A percentile compares a stretch with the other conserved stretches of the same genome.
These are phyloP conservation scores for Neonectria faginata DNA, from an alignment of 2,329 filamentous ascomycete genomes.

Conservation along the genomic window DNA sequence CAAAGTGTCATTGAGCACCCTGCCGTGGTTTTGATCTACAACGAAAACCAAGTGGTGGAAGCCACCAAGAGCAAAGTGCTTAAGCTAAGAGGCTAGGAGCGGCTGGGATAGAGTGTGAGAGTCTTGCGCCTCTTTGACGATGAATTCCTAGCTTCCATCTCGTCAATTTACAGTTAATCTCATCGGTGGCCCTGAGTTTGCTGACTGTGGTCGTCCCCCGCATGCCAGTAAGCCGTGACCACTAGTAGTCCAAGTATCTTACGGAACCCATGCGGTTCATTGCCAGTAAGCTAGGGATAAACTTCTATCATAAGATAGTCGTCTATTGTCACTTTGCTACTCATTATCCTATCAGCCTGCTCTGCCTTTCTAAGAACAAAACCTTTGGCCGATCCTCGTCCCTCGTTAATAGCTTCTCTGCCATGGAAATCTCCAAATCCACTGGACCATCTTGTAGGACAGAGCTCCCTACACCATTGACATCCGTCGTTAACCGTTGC, in stretches of 20 bases:
- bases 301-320: no score
- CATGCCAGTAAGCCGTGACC: no score
- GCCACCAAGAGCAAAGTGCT: constrained; percentile 37
- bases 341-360: constrained; percentile 17
- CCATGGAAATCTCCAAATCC: constrained; percentile 23
- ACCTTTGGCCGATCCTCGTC: constrained; percentile 42
- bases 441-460: constrained; percentile 19
- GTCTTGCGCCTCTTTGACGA: neutral
- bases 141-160: neutral
- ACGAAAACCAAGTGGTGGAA: constrained; percentile 56
- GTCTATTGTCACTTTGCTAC: no score
- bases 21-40: constrained; percentile 73
- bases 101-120: neutral
- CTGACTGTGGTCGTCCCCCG: no score
- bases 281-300: no score
- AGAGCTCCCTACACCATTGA: neutral
- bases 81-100: constrained; percentile 28
- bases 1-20: constrained; percentile 69
- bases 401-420: constrained; percentile 33
- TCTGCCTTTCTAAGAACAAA: constrained; percentile 44
- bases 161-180: no score
- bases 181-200: no score
- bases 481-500: constrained; percentile 15
- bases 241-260: no score
- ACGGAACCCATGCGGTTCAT: no score